Evolutionary conservation across 176 grass and related monocot genomes (phyloP), one percentile per base, ranked within the genome.

Genomic region (Metroxylon sagu): DNA sequence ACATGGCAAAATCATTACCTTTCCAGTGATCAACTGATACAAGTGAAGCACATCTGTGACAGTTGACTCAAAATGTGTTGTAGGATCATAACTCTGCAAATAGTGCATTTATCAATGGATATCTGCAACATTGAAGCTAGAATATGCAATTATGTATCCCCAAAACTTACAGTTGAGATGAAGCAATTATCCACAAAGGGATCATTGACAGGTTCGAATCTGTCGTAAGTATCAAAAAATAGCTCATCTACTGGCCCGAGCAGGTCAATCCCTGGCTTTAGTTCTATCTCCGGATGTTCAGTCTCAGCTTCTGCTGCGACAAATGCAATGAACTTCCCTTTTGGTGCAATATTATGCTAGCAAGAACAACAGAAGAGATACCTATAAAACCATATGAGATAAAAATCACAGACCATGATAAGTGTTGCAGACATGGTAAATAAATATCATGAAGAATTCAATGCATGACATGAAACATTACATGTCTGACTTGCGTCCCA

Each of bases 291-390:
- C 27, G 83, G 86, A 54, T 67, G 63, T 50, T 95, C 82, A 49
- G 82, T 89, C 52, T 95, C 90, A 1, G 79, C 90, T 75, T 86
- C 90, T 14, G 90, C 27, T 23, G 82, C 86, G 25, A 95, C 90
- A 76, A 95, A 95, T 65, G 90, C 85, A 76, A 95, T 95, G 61
- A 86, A 95, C 67, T 86, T 95, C 68, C 90, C 90, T 79, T 72
- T 89, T 14, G 90, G 90, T 2, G 90, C 90, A 7, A 95, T 79
- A 35, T 95, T 95, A 79, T 95, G 90, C 14, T 77, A 83, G 58
- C 89, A 95, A 25, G 90, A 95, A 59, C 82, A 95, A 86, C 90
- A 86, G 27, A 95, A 95, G 19, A 95, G 68, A 81, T 95, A 95
- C 90, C 90, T 95, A 68, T 77, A 6, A 80, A 61, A 29, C 54